Conservation (phyloP, 441 rosid genomes). For the Corymbia calophylla region DNA sequence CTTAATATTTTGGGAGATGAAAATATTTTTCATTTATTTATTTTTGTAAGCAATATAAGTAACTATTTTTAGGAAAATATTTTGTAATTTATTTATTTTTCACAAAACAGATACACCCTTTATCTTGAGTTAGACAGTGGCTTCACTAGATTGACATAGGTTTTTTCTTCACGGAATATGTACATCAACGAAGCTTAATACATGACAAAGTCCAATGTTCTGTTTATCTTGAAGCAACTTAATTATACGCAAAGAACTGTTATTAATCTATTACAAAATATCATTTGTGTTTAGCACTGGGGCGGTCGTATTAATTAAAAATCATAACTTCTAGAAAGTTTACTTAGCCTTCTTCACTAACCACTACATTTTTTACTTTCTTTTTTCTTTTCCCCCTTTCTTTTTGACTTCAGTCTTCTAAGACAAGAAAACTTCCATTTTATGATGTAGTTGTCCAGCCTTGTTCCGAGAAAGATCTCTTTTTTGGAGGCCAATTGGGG, state of each 20-base stretch:
- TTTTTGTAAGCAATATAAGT: too few species aligned
- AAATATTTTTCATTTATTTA: too few species aligned
- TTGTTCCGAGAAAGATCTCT: background rate
- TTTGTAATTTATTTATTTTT: too few species aligned
- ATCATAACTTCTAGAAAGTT: background rate
- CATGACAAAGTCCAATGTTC: background rate
- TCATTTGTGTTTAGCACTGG: background rate
- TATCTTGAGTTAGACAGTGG: background rate
- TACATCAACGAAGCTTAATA: background rate
- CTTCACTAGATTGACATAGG: background rate
- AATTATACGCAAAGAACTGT: background rate
- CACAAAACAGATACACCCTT: too few species aligned
- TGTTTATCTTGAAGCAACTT: background rate
- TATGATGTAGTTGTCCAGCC: background rate
- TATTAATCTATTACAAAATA: background rate
- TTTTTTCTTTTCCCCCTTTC: too few species aligned
- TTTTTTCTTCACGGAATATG: background rate
- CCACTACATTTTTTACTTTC: background rate
- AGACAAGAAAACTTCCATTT: background rate
- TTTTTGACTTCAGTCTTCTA: background rate
- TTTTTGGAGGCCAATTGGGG: background rate
- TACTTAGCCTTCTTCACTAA: background rate
- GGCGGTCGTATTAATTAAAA: background rate
- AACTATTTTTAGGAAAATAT: too few species aligned
- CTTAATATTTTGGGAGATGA: accelerated